A percentile compares a stretch with the other conserved stretches of the same genome.
Evolutionary conservation across 202 grass and related monocot species (phyloP).

Genomic region (Panicum virgatum): DNA sequence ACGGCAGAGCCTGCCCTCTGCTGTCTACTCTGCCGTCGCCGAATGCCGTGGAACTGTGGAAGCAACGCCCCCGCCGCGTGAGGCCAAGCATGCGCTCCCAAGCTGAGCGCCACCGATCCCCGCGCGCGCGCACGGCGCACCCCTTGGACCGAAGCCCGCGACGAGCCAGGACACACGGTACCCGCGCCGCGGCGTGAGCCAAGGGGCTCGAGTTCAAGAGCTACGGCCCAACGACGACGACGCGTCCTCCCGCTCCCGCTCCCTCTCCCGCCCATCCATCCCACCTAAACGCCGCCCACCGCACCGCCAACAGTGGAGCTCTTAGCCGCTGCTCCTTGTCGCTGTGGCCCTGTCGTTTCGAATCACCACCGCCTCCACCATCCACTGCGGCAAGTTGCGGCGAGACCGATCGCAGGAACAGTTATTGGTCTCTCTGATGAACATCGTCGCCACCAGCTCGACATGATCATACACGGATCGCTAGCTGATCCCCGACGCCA

Average conservation of each 20-base stretch:
- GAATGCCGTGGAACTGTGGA: constrained; percentile 13
- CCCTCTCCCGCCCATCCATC: no score
- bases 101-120: constrained; percentile 45
- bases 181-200: constrained; percentile 42
- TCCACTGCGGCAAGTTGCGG: neutral
- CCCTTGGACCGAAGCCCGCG: constrained; percentile 4
- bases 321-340: constrained; percentile 5
- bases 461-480: neutral
- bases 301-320: neutral
- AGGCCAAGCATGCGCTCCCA: constrained; percentile 49
- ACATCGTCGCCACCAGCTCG: neutral
- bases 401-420: neutral
- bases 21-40: neutral
- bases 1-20: neutral
- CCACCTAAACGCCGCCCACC: neutral
- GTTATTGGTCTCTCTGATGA: no score
- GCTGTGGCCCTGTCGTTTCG: neutral
- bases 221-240: constrained; percentile 31
- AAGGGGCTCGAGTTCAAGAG: constrained; percentile 66
- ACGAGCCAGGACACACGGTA: constrained; percentile 47
- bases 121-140: neutral
- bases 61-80: neutral
- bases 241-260: neutral
- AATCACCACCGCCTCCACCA: neutral
- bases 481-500: neutral